Evolutionary conservation across 805 yeast genomes (phyloP).

Genomic region (Scheffersomyces lignosus): DNA sequence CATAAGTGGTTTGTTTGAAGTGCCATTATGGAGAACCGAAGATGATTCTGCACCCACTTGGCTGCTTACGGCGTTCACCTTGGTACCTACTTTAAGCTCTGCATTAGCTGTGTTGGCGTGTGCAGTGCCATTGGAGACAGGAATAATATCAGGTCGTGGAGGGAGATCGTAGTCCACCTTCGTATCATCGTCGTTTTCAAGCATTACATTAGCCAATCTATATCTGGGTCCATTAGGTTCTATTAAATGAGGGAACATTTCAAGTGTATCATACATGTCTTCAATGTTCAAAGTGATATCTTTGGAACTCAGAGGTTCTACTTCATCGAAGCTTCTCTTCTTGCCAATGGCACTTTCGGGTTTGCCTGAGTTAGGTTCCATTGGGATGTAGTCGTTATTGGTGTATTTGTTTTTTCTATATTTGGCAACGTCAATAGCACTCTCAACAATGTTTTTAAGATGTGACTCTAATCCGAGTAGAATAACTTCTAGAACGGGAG

Average conservation of each 20-base stretch:
- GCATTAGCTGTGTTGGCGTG: conserved; percentile 5
- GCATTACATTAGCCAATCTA: conserved; percentile 43
- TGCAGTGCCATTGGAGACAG: conserved; percentile 17
- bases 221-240: conserved; percentile 66
- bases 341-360: conserved; percentile 12
- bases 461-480: conserved; percentile 81
- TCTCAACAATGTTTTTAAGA: conserved; percentile 70
- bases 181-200: conserved; percentile 12
- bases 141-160: conserved; percentile 23
- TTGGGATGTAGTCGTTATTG: conserved; percentile 33
- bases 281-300: conserved; percentile 56
- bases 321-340: conserved; percentile 20
- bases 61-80: neutral
- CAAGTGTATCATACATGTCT: conserved; percentile 65
- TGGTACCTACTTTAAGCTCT: conserved; percentile 1
- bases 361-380: conserved; percentile 6
- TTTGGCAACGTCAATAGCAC: conserved; percentile 69
- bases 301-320: conserved; percentile 9
- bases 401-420: conserved; percentile 53
- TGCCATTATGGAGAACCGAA: neutral
- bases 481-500: conserved; percentile 76
- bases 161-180: conserved; percentile 30
- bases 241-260: conserved; percentile 62
- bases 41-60: neutral
- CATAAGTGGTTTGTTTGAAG: neutral